Conservation (phyloP, 2,329 filamentous ascomycete genomes). For the Boeremia exigua region DNA sequence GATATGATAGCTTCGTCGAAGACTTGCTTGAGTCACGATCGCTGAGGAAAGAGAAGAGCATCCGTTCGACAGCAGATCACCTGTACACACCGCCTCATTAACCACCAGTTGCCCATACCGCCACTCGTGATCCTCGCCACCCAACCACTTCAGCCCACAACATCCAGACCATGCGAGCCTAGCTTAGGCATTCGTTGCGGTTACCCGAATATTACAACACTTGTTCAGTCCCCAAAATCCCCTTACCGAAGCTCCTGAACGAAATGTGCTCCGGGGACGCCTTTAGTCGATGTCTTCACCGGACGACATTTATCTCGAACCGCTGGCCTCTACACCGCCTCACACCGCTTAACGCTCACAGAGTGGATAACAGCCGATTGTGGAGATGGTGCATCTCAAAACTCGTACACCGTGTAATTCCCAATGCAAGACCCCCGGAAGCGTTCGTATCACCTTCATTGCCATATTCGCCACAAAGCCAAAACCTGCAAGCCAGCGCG, state of each 20-base stretch:
- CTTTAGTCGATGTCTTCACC: conserved; percentile 9
- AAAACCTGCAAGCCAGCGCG: conserved; percentile 3
- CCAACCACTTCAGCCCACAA: not conserved
- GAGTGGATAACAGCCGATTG: not conserved
- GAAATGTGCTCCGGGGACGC: not conserved
- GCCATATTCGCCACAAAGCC: conserved; percentile 3
- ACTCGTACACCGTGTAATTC: not conserved
- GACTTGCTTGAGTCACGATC: not conserved
- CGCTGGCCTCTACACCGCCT: conserved; percentile 16
- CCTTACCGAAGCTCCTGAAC: conserved; percentile 6
- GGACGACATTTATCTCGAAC: conserved; percentile 9
- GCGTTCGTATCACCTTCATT: conserved; percentile 10
- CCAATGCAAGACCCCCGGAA: not conserved
- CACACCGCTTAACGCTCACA: conserved; percentile 10
- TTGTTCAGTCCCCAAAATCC: not conserved
- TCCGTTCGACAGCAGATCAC: conserved; percentile 9
- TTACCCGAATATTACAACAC: not conserved
- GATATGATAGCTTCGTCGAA: not conserved
- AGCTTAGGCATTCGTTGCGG: not conserved
- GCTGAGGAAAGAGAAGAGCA: not conserved
- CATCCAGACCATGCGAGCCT: conserved; percentile 3
- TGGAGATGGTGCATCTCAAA: not conserved
- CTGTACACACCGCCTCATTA: conserved; percentile 12
- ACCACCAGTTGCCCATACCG: conserved; percentile 9
- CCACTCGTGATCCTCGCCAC: conserved; percentile 18